Conservation (phyloP, 2,329 filamentous ascomycete genomes). For the Cercospora nicotianae region DNA sequence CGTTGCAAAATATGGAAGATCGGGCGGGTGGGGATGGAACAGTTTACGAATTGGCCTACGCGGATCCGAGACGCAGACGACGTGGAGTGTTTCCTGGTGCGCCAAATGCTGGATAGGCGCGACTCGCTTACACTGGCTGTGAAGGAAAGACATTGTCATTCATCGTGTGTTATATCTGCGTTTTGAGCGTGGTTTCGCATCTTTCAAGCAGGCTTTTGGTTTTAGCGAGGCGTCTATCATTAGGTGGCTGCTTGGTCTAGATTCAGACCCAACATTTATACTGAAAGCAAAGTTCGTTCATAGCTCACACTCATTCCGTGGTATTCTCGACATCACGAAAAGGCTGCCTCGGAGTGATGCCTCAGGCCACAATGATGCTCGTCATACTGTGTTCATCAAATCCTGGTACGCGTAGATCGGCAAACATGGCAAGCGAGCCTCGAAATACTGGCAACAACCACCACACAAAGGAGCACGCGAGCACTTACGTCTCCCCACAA, state of each 20-base stretch:
- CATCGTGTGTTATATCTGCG: background rate
- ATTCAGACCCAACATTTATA: too few species aligned
- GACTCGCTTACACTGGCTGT: background rate
- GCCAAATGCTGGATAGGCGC: conserved; percentile 4
- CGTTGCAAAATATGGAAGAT: conserved; percentile 17
- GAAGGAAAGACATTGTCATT: background rate
- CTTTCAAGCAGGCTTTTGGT: background rate
- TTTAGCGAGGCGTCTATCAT: background rate
- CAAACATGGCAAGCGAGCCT: background rate
- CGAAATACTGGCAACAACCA: background rate
- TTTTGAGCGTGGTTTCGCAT: background rate
- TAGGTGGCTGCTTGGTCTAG: too few species aligned
- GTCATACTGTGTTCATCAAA: conserved; percentile 5
- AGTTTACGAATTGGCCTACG: background rate
- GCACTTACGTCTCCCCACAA: conserved; percentile 4
- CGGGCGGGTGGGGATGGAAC: background rate
- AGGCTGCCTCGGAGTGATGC: background rate
- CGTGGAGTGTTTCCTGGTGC: conserved; percentile 12
- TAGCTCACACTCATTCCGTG: background rate
- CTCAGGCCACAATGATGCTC: background rate
- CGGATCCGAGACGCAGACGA: conserved; percentile 12
- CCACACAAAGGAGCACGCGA: conserved; percentile 7
- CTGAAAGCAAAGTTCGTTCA: background rate
- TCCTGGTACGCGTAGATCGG: background rate
- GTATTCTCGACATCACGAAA: background rate